Base-by-base conservation (phyloP, 2,329 filamentous ascomycete species). In the Massarina eburnea region DNA sequence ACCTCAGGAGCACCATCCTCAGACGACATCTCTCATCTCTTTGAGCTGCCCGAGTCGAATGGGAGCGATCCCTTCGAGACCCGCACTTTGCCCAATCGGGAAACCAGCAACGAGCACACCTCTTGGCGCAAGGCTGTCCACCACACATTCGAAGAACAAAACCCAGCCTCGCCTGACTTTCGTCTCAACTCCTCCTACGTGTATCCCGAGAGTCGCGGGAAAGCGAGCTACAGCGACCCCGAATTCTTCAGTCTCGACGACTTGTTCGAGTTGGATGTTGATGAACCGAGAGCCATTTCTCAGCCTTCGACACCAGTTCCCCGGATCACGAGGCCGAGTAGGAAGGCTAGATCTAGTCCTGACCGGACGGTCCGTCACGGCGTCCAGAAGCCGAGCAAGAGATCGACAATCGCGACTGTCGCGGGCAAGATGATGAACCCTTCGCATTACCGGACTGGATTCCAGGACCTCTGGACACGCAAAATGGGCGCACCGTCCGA, bases 341-440 rank as follows among this genome's bases (percentile, higher is more conserved):
- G 56, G 51, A 66, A 68, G 49, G 54, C 62, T 46, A 48, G 49
- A 3, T 58, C 58, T 18, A 63, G 55, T 35, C 53, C 55, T 34
- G 51, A 57, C 37, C 52, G 49, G 30, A 50, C 57, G 18, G 34
- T 51, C 27, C 48, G 55, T 27, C 52, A 60, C 35, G 58, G 59
- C 1, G 50, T 62, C 20, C 55, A 59, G 10, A 67, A 63, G 20
- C 40, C 46, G 1, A 35, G 44, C 2, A 65, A 54, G 36, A 66
- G 55, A 33, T 45, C 55, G 19, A 43, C 53, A 3, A 40, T 47
- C 14, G 45, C 55, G 35, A 46, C 44, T 24, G 57, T 75, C 71
- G 19, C 71, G 14, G 35, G 76, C 34, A 80, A 76, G 57, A 77
- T 82, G 74, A 80, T 80, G 74, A 78, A 74, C 55, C 73, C 79